Evolutionary conservation across 2,329 filamentous ascomycete species (phyloP).

Genomic region (Venturia carpophila): DNA sequence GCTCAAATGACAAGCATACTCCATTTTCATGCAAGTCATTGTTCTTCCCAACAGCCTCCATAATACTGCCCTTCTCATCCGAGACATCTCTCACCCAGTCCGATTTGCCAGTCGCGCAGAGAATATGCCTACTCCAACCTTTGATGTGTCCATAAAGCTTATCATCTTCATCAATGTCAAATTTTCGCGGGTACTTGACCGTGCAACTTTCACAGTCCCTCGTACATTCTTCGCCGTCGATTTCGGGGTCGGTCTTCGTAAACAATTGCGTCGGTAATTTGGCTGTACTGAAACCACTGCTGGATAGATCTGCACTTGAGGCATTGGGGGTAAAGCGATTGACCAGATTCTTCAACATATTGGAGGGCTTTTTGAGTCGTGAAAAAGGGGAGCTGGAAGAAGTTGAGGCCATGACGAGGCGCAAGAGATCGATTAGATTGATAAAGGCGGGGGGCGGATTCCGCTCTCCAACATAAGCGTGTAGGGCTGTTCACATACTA

Average conservation of each 20-base stretch:
- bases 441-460: background rate
- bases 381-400: background rate
- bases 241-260: slow-evolving; percentile 59
- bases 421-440: slow-evolving; percentile 1
- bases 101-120: slow-evolving; percentile 90
- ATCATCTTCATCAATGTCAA: slow-evolving; percentile 65
- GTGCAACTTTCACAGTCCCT: slow-evolving; percentile 80
- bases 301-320: slow-evolving; percentile 23
- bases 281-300: slow-evolving; percentile 7
- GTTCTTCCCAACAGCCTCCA: slow-evolving; percentile 45
- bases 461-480: background rate
- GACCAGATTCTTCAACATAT: slow-evolving; percentile 21
- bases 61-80: slow-evolving; percentile 65
- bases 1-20: slow-evolving; percentile 40
- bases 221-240: slow-evolving; percentile 82
- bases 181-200: slow-evolving; percentile 67
- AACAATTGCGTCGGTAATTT: slow-evolving; percentile 48
- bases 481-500: background rate
- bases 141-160: slow-evolving; percentile 77
- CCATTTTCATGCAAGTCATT: slow-evolving; percentile 57
- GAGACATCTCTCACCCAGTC: slow-evolving; percentile 60
- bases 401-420: background rate
- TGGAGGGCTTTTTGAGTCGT: background rate
- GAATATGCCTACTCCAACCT: slow-evolving; percentile 78
- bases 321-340: slow-evolving; percentile 24